Conservation (phyloP, 257 asterid species). For the Scutellaria baicalensis region DNA sequence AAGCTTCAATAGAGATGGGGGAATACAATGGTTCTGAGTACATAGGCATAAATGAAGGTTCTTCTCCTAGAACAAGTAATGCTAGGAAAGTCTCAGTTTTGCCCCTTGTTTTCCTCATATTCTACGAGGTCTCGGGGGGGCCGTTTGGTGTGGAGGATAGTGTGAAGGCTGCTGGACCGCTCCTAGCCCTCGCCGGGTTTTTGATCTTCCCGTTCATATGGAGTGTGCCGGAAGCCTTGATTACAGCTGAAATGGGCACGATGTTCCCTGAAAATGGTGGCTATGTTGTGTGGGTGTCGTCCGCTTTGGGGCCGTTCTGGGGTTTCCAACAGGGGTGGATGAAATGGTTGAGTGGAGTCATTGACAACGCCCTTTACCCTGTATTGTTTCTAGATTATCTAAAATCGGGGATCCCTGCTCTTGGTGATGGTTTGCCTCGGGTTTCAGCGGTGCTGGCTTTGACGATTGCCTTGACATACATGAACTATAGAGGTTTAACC, state of each 20-base stretch:
- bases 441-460: constrained; percentile 31
- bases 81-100: constrained; percentile 31
- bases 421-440: constrained; percentile 42
- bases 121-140: constrained; percentile 53
- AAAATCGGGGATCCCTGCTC: constrained; percentile 45
- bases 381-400: constrained; percentile 48
- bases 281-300: constrained; percentile 57
- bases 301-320: constrained; percentile 61
- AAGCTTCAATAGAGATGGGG: constrained; percentile 37
- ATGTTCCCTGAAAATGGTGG: constrained; percentile 66
- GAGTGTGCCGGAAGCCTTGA: constrained; percentile 57
- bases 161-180: constrained; percentile 52
- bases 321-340: constrained; percentile 66
- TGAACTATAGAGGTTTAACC: constrained; percentile 55
- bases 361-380: constrained; percentile 54
- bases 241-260: constrained; percentile 64
- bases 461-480: constrained; percentile 37
- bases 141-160: constrained; percentile 57
- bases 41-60: constrained; percentile 26
- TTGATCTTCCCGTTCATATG: constrained; percentile 44
- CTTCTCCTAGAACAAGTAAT: constrained; percentile 25
- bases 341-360: constrained; percentile 65
- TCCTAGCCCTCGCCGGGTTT: constrained; percentile 46
- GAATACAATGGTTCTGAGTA: constrained; percentile 22
- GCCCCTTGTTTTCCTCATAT: constrained; percentile 49